Base-by-base conservation (phyloP, 306 rosid genomes). In the Vigna nakashimae region DNA sequence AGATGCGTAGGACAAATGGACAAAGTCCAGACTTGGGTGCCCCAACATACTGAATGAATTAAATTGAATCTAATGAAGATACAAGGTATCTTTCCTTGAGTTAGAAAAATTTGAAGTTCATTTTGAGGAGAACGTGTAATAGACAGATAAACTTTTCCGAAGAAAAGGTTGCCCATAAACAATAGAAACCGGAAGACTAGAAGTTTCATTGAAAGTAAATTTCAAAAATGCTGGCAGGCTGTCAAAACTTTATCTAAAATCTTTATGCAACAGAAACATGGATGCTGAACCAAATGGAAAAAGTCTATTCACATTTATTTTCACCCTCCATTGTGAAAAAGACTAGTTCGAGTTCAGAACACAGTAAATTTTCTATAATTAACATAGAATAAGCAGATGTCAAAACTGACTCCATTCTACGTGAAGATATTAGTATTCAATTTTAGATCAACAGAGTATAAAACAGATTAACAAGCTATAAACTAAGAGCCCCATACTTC, bases 241-340 rank as follows among this genome's bases (percentile, higher is more conserved):
- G 20, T 20, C 20, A 20, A 20, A 20, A 20, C 20, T 56, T 67
- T 16, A 59, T 60, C 62, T 51, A 51, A 52, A 51, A 40, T 51
- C 42, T 42, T 69, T 66, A n/a, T 46, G 69, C 62, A 75, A 13
- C 52, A 60, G 68, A 57, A 40, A 20, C 53, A 15, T 38, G 66
- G 51, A 62, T 17, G 62, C 52, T 24, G 52, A 69, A 76, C 67
- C 85, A 69, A 76, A 69, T 18, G 56, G 81, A 63, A 75, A 82
- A 64, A 28, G 62, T 22, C 34, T 18, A 63, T 63, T 51, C 36
- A 53, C 22, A 62, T 66, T 67, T 7, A 30, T 62, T 75, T 69
- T 53, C 70, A 70, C 66, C 60, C 69, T 76, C 53, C 65, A 51
- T 65, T 43, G 69, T 65, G 62, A 73, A 73, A 73, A 73, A 65